Evolutionary conservation across 2,329 filamentous ascomycete species (phyloP).

Genomic region (Fonsecaea monophora): DNA sequence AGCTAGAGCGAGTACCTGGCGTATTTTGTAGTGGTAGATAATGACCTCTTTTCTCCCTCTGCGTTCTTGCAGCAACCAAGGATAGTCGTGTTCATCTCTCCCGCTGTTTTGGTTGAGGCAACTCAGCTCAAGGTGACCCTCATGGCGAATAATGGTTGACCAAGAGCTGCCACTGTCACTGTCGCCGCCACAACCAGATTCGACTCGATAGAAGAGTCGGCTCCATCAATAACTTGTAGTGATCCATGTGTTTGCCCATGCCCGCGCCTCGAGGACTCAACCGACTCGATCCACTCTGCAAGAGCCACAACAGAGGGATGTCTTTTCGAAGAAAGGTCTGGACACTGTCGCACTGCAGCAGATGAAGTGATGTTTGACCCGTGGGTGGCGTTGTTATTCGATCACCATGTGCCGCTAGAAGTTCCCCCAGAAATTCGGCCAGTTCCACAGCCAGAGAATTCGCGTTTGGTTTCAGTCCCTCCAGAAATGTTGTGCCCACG

Average conservation of each 20-base stretch:
- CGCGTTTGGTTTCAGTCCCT: not conserved
- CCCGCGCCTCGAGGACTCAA: not conserved
- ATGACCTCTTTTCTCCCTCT: too few relatives aligned
- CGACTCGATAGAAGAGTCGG: not conserved
- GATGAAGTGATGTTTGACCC: not conserved
- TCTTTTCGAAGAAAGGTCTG: not conserved
- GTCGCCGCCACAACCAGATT: not conserved
- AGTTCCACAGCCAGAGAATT: not conserved
- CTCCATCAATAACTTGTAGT: not conserved
- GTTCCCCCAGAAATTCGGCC: not conserved
- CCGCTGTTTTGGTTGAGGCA: too few relatives aligned
- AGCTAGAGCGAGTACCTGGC: too few relatives aligned
- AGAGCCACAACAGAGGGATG: not conserved
- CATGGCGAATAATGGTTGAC: not conserved
- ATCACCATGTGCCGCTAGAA: not conserved
- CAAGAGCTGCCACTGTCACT: not conserved
- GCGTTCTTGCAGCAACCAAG: too few relatives aligned
- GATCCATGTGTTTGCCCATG: not conserved
- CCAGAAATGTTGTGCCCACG: not conserved
- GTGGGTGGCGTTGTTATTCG: not conserved
- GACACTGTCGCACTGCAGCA: not conserved
- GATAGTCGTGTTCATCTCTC: too few relatives aligned
- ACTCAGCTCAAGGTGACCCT: too few relatives aligned
- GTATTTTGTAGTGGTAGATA: too few relatives aligned
- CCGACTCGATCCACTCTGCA: not conserved